A percentile compares a stretch with the other conserved stretches of the same genome.
Conservation (phyloP, 2,329 filamentous ascomycete genomes). For the Penicillium sp. region DNA sequence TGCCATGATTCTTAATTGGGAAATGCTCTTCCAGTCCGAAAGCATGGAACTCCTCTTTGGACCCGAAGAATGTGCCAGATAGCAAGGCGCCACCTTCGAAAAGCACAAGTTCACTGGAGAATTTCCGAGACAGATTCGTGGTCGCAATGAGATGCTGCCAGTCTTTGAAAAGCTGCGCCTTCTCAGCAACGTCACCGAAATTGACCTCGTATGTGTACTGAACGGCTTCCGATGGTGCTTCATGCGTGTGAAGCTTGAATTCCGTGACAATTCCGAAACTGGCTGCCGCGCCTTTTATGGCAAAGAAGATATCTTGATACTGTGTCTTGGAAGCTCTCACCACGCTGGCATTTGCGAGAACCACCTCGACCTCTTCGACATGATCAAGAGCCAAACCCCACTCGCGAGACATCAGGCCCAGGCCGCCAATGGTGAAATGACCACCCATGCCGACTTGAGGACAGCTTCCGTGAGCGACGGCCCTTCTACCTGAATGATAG, state of each 20-base stretch:
- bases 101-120: constrained; percentile 58
- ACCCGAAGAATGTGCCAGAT: constrained; percentile 63
- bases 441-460: constrained; percentile 42
- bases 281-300: constrained; percentile 37
- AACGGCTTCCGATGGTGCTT: constrained; percentile 48
- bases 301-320: constrained; percentile 37
- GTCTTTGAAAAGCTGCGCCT: constrained; percentile 52
- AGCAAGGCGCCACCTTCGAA: constrained; percentile 57
- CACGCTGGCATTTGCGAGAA: constrained; percentile 43
- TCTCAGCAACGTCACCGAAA: constrained; percentile 49
- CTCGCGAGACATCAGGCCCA: constrained; percentile 45
- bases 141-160: constrained; percentile 61
- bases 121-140: constrained; percentile 57
- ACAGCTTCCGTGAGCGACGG: constrained; percentile 41
- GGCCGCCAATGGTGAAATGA: constrained; percentile 42
- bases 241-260: constrained; percentile 39
- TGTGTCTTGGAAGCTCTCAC: constrained; percentile 29
- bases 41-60: constrained; percentile 55
- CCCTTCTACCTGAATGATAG: constrained; percentile 29
- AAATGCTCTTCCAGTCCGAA: constrained; percentile 30
- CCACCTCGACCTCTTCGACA: constrained; percentile 50
- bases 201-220: constrained; percentile 60
- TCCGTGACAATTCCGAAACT: constrained; percentile 42
- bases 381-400: constrained; percentile 56
- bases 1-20: constrained; percentile 18